Evolutionary conservation across 2,329 filamentous ascomycete species (phyloP).

Genomic region (Diaporthe ampelina): DNA sequence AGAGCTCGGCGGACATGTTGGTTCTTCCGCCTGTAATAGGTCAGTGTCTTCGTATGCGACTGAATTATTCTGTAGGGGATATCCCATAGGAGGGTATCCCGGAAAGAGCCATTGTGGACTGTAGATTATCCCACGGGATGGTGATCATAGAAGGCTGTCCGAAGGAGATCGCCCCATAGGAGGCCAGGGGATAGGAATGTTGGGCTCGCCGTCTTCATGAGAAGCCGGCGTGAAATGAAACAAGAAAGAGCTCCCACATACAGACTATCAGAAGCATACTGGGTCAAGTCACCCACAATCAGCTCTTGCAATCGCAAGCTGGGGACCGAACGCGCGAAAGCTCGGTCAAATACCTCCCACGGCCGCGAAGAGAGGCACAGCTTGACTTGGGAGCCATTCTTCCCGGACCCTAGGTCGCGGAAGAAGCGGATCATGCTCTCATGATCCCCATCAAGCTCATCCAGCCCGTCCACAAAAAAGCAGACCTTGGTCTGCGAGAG

Average conservation of each 20-base stretch:
- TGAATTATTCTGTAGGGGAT: no score
- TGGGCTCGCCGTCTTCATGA: no score
- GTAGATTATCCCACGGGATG: no score
- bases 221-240: not conserved
- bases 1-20: constrained; percentile 40
- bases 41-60: not conserved
- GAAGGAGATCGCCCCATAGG: no score
- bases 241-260: not conserved
- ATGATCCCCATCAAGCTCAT: constrained; percentile 48
- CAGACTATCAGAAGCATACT: constrained; percentile 44
- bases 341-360: constrained; percentile 47
- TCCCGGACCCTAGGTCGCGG: constrained; percentile 39
- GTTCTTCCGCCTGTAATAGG: constrained; percentile 28
- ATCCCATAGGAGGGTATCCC: no score
- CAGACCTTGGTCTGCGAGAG: constrained; percentile 44
- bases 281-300: constrained; percentile 45
- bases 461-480: constrained; percentile 47
- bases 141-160: no score
- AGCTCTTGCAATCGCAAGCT: constrained; percentile 46
- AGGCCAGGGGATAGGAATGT: no score
- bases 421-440: constrained; percentile 45
- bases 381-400: constrained; percentile 43
- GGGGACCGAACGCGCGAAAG: constrained; percentile 44
- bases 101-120: no score
- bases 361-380: constrained; percentile 48